Evolutionary conservation across 176 grass and related monocot genomes (phyloP), one percentile per base, ranked within the genome.

Genomic region (Echinochloa phyllopogon): DNA sequence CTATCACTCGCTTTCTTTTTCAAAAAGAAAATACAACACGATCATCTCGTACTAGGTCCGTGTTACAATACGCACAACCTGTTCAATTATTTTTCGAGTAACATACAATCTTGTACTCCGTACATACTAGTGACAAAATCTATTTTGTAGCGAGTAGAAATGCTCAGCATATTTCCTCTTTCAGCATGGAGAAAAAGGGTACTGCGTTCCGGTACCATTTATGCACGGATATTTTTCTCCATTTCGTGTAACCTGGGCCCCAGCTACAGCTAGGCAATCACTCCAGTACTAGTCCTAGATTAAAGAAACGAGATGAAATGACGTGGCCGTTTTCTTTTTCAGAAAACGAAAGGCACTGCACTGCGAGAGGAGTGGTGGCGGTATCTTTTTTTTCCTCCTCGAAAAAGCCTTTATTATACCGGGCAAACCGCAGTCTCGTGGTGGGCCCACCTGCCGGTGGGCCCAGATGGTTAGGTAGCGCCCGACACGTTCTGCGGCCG

Each of bases 401-500:
- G 29, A 1, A 33, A 33, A 33, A 27, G 71, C 47, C 18, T 73
- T 43, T 53, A 45, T 27, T 25, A 61, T 61, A 59, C 60, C 78
- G 8, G 76, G 62, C 53, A 80, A 52, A 80, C 51, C 45, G 78
- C 60, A 6, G 69, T n/a, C 60, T 69, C 41, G 40, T 76, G 71
- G 78, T 75, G 71, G 55, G 20, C 21, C 20, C 55, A n/a, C 0
- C 20, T 0, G 8, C 21, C 56, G 20, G 21, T 58, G 83, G 86
- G 58, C 50, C 79, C 72, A 0, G 8, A 0, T 27, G 21, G 72
- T 82, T 76, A 60, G 51, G 86, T 77, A 82, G 10, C 71, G 41
- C 39, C 79, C 62, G 79, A 61, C 86, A 77, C 72, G 63, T 52
- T 69, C 65, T 51, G 27, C 62, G 4, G 49, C 69, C 21, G 42